phyloP scores from a whole-genome alignment of 768 basidiomycete genomes.

The Russula brevipes region DNA sequence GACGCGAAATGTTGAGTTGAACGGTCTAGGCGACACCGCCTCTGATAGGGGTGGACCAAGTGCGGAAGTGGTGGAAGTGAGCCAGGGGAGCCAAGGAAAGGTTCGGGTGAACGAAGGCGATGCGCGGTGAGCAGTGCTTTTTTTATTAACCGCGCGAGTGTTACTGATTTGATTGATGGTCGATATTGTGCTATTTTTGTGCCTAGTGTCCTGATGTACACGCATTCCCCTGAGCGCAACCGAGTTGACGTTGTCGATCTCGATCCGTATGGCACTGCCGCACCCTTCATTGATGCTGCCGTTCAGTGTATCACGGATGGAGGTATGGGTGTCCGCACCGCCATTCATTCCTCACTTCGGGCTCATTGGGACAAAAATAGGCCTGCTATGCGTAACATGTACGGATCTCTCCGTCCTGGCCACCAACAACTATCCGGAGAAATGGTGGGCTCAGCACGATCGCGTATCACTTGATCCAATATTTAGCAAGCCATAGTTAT shows the following conservation, averaged over 20 bases:
- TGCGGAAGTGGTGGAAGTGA: background rate
- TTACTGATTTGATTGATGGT: no score
- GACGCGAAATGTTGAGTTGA: constrained; percentile 77
- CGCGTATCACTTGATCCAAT: background rate
- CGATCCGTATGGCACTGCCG: constrained; percentile 96
- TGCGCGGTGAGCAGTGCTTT: constrained; percentile 61
- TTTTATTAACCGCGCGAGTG: no score
- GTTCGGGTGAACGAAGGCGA: constrained; percentile 89
- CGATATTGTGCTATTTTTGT: background rate
- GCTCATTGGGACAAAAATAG: constrained; percentile 35
- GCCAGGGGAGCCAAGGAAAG: constrained; percentile 37
- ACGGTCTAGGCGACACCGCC: constrained; percentile 51
- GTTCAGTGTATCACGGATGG: constrained; percentile 86
- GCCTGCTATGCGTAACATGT: constrained; percentile 91
- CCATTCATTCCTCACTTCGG: background rate
- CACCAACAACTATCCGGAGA: constrained; percentile 91
- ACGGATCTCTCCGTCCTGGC: constrained; percentile 94
- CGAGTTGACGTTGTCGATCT: constrained; percentile 95
- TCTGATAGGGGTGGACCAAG: constrained; percentile 16
- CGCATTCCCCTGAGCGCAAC: constrained; percentile 63
- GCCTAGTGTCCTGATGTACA: constrained; percentile 81
- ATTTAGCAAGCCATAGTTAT: constrained; percentile 47
- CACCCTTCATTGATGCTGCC: constrained; percentile 93
- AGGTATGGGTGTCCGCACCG: constrained; percentile 45
- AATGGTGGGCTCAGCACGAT: constrained; percentile 57